Percentiles rank a stretch among this genome's conserved stretches.
These are phyloP conservation scores for Aureobasidium leucospermi DNA, from an alignment of 2,329 filamentous ascomycete species.

Conservation along the genomic window DNA sequence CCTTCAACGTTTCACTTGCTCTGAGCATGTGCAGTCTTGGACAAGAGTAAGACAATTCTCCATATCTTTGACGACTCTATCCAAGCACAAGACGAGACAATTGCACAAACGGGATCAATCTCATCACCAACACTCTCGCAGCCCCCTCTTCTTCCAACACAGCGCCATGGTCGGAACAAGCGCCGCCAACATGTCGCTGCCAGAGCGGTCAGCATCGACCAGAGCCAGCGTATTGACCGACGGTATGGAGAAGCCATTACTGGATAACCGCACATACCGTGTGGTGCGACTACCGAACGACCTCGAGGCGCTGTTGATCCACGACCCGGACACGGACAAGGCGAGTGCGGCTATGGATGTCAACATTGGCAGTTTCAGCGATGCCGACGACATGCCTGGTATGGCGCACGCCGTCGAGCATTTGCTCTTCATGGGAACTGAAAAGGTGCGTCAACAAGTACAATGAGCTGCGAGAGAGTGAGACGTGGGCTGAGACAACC, in stretches of 20 bases:
- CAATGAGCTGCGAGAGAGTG: neutral
- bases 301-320: conserved; percentile 84
- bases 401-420: conserved; percentile 97
- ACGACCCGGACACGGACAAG: conserved; percentile 93
- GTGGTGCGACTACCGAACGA: conserved; percentile 80
- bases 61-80: neutral
- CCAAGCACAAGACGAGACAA: neutral
- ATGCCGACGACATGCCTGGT: conserved; percentile 82
- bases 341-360: conserved; percentile 92
- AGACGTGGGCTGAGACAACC: neutral
- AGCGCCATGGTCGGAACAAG: conserved; percentile 18
- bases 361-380: conserved; percentile 92
- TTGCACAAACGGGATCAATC: neutral
- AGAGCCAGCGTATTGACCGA: conserved; percentile 47
- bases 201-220: conserved; percentile 17
- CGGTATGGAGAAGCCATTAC: conserved; percentile 68
- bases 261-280: conserved; percentile 81
- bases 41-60: conserved; percentile 14
- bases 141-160: neutral
- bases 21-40: conserved; percentile 9
- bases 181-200: conserved; percentile 10
- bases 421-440: conserved; percentile 95
- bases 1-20: conserved; percentile 12
- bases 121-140: conserved; percentile 5
- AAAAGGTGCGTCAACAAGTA: conserved; percentile 55